Conservation (phyloP, 1,284 basidiomycete genomes). For the Sphagnurus paluster region DNA sequence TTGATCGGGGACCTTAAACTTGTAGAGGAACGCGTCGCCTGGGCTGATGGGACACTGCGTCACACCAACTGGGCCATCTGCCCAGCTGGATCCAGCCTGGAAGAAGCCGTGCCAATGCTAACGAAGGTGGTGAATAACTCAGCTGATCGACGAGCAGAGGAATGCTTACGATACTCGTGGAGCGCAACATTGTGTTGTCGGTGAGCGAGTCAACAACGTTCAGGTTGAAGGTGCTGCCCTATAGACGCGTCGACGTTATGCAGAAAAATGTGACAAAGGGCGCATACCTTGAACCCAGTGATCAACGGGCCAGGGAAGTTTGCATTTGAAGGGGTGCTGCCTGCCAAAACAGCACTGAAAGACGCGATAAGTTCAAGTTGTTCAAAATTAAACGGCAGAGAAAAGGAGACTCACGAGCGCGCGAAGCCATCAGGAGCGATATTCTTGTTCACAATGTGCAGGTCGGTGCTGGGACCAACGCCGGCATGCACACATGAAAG, state of each 20-base stretch:
- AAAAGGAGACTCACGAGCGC: too few species aligned
- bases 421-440: too few species aligned
- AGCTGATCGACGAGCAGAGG: not conserved
- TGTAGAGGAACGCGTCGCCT: constrained; percentile 40
- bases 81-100: constrained; percentile 30
- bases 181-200: constrained; percentile 25
- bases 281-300: constrained; percentile 14
- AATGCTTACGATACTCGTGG: constrained; percentile 27
- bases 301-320: constrained; percentile 23
- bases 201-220: constrained; percentile 26
- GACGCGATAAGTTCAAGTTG: too few species aligned
- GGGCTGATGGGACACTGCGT: constrained; percentile 50
- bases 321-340: too few species aligned
- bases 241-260: not conserved
- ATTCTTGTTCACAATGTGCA: too few species aligned
- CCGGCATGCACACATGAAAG: too few species aligned
- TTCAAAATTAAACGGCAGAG: too few species aligned
- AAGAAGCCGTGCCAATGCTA: constrained; percentile 38
- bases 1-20: constrained; percentile 32
- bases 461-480: too few species aligned
- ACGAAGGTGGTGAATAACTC: not conserved
- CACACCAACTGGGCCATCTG: constrained; percentile 31
- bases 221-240: constrained; percentile 25
- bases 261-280: not conserved
- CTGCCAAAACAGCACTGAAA: constrained; percentile 22